Evolutionary conservation across 371 early-diverging fungal genomes (phyloP).

Genomic region (Synchytrium microbalum): DNA sequence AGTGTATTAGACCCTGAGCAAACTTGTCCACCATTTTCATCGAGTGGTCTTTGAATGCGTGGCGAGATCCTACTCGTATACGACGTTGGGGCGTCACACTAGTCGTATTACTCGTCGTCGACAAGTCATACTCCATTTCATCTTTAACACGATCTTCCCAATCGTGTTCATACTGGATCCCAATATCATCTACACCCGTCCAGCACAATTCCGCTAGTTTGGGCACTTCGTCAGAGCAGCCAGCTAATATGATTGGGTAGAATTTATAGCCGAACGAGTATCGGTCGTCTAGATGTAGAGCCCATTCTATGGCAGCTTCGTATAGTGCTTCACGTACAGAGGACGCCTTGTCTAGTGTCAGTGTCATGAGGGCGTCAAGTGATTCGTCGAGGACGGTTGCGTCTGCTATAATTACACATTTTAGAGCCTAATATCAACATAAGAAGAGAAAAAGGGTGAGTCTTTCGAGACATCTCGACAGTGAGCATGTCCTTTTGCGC

Average conservation of each 20-base stretch:
- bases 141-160: slow-evolving; percentile 42
- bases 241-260: slow-evolving; percentile 32
- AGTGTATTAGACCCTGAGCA: slow-evolving; percentile 43
- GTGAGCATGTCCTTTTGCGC: not conserved
- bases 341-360: slow-evolving; percentile 33
- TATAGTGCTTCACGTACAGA: slow-evolving; percentile 39
- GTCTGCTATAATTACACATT: slow-evolving; percentile 26
- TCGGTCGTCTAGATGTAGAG: slow-evolving; percentile 30
- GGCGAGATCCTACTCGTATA: slow-evolving; percentile 38
- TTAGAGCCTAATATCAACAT: slow-evolving; percentile 18
- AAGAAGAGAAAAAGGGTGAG: slow-evolving; percentile 16
- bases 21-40: slow-evolving; percentile 47
- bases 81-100: slow-evolving; percentile 22
- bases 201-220: slow-evolving; percentile 15
- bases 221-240: slow-evolving; percentile 34
- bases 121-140: slow-evolving; percentile 35
- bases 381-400: slow-evolving; percentile 29
- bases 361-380: slow-evolving; percentile 19
- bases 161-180: slow-evolving; percentile 39
- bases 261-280: slow-evolving; percentile 39
- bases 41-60: slow-evolving; percentile 39
- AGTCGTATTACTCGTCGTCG: slow-evolving; percentile 7
- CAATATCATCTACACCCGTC: slow-evolving; percentile 26
- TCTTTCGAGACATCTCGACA: slow-evolving; percentile 1
- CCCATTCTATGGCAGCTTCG: slow-evolving; percentile 22